These are phyloP conservation scores for Scheffersomyces insectosa DNA, from an alignment of 1,139 yeast genomes.

Conservation along the genomic window DNA sequence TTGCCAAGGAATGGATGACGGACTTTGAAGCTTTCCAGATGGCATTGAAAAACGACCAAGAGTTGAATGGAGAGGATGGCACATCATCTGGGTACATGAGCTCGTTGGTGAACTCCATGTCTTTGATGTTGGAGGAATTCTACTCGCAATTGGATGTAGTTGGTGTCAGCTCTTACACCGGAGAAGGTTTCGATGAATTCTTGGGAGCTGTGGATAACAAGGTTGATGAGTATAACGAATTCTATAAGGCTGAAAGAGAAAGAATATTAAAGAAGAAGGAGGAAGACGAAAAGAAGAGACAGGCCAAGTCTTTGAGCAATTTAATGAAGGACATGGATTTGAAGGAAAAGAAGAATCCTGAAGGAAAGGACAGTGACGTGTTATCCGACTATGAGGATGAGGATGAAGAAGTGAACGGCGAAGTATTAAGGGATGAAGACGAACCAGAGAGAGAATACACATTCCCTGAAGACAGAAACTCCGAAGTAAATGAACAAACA, in stretches of 20 bases:
- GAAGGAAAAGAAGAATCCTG: conserved; percentile 33
- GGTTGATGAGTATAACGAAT: conserved; percentile 83
- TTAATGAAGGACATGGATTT: conserved; percentile 85
- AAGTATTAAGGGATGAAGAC: conserved; percentile 64
- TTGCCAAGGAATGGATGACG: conserved; percentile 96
- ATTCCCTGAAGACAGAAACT: conserved; percentile 68
- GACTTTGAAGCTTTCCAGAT: conserved; percentile 91
- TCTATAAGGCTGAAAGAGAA: conserved; percentile 84
- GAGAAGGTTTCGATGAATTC: conserved; percentile 92
- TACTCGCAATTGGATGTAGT: conserved; percentile 92
- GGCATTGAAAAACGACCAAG: conserved; percentile 65
- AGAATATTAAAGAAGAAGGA: conserved; percentile 75
- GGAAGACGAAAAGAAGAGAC: conserved; percentile 69
- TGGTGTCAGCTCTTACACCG: conserved; percentile 88
- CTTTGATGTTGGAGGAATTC: conserved; percentile 93
- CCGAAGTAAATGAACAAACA: conserved; percentile 53
- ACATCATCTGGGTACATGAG: conserved; percentile 92
- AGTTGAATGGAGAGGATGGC: conserved; percentile 66
- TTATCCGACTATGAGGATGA: conserved; percentile 64
- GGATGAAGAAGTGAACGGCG: conserved; percentile 60
- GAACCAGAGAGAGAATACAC: conserved; percentile 71
- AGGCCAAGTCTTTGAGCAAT: conserved; percentile 67
- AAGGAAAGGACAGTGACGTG: conserved; percentile 57
- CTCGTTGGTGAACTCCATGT: conserved; percentile 90
- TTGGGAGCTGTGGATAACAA: conserved; percentile 79